Evolutionary conservation across 768 basidiomycete genomes (phyloP).

Genomic region (Boletus sp.): DNA sequence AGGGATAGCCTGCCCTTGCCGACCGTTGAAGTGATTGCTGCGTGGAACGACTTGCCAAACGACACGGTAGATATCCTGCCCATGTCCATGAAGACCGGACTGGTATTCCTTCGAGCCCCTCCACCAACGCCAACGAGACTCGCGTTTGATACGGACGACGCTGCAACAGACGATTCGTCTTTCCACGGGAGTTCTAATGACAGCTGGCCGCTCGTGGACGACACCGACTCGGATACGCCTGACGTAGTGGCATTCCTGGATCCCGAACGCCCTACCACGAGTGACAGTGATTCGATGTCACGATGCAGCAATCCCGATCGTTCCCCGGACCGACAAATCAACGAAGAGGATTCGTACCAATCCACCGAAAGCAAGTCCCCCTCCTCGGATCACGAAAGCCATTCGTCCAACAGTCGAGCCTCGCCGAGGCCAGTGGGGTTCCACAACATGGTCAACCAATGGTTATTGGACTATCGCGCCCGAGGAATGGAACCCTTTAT

Average conservation of each 20-base stretch:
- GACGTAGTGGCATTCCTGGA: neutral
- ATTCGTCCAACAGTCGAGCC: neutral
- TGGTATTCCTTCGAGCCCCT: constrained; percentile 9
- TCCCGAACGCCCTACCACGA: neutral
- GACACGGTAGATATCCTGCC: constrained; percentile 9
- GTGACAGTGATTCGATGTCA: neutral
- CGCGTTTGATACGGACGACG: constrained; percentile 2
- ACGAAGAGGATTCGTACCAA: neutral
- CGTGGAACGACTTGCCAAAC: constrained; percentile 30
- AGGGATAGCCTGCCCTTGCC: constrained; percentile 16
- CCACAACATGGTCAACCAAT: constrained; percentile 12
- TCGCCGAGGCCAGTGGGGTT: constrained; percentile 11
- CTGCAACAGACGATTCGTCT: neutral
- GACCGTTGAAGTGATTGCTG: constrained; percentile 10
- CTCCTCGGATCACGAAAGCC: constrained; percentile 13
- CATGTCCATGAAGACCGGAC: constrained; percentile 1
- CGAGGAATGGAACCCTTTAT: constrained; percentile 14
- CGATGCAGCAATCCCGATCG: neutral
- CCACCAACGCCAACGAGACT: constrained; percentile 19
- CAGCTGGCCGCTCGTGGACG: neutral
- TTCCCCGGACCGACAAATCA: neutral
- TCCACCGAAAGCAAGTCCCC: neutral
- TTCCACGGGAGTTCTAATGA: neutral
- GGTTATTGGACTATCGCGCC: constrained; percentile 21
- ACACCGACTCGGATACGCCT: neutral